These are phyloP conservation scores for Nannochloropsis granulata DNA, from an alignment of 108 stramenopile genomes.

Conservation along the genomic window DNA sequence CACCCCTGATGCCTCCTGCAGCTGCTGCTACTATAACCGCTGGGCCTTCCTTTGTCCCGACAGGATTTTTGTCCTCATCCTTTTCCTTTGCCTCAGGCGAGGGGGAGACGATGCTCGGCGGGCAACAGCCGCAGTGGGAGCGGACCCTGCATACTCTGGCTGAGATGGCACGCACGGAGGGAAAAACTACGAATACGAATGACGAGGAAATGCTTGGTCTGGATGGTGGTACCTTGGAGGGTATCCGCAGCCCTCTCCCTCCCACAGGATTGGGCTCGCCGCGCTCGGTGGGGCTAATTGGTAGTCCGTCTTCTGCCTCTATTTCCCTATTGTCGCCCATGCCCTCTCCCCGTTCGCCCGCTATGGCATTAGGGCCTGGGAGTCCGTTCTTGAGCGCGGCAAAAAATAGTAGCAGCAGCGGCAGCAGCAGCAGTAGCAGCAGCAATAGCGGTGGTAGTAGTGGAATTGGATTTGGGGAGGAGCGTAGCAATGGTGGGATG, in stretches of 20 bases:
- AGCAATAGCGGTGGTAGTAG: background rate
- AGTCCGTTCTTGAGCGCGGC: background rate
- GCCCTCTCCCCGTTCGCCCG: background rate
- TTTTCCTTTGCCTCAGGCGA: background rate
- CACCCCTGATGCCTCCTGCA: background rate
- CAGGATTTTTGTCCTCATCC: too few relatives aligned
- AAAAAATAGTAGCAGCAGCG: background rate
- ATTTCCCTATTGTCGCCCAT: background rate
- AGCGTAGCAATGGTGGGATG: background rate
- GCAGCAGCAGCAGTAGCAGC: background rate
- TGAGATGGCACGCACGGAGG: background rate
- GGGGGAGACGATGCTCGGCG: conserved; percentile 5
- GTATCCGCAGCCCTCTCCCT: background rate
- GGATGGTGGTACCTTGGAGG: background rate
- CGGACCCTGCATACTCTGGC: background rate
- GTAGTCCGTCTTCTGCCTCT: background rate
- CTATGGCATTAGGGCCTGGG: background rate
- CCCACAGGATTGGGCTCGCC: background rate
- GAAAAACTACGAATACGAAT: background rate
- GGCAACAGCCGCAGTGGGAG: conserved; percentile 15
- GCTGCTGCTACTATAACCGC: background rate
- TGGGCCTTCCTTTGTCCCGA: too few relatives aligned
- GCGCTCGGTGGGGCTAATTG: background rate
- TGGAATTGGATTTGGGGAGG: background rate
- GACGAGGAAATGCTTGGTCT: background rate